Evolutionary conservation across 306 rosid species (phyloP).

Genomic region (Castanospermum australe): DNA sequence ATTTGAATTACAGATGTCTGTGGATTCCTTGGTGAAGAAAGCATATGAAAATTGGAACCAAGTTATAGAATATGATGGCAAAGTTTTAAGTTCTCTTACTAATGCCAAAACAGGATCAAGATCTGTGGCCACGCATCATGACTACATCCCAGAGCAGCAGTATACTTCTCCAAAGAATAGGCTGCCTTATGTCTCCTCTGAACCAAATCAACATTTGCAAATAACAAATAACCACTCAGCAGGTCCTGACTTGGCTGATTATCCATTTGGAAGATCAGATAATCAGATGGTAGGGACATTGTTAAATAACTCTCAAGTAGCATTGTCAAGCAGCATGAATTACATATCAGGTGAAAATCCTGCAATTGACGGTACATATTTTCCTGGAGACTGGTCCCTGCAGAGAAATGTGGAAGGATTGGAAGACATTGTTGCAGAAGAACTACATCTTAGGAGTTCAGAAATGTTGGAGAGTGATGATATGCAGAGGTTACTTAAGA

Average conservation of each 20-base stretch:
- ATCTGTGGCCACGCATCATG: conserved; percentile 26
- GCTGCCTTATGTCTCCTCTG: conserved; percentile 43
- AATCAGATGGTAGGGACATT: conserved; percentile 40
- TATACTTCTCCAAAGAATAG: conserved; percentile 27
- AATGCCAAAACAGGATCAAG: conserved; percentile 10
- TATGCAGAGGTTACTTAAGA: conserved; percentile 74
- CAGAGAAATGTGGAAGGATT: conserved; percentile 59
- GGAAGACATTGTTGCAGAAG: conserved; percentile 74
- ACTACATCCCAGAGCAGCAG: conserved; percentile 26
- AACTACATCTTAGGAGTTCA: conserved; percentile 72
- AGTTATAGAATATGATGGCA: conserved; percentile 54
- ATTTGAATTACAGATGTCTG: conserved; percentile 43
- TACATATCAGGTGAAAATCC: conserved; percentile 45
- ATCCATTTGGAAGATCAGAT: conserved; percentile 46
- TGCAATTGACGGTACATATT: conserved; percentile 42
- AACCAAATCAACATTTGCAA: conserved; percentile 27
- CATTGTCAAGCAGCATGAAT: conserved; percentile 40
- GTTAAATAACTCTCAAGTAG: conserved; percentile 38
- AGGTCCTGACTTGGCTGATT: conserved; percentile 40
- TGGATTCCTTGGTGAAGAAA: conserved; percentile 52
- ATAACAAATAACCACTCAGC: conserved; percentile 22
- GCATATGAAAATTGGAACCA: conserved; percentile 66
- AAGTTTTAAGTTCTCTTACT: conserved; percentile 35
- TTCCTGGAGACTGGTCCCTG: conserved; percentile 60
- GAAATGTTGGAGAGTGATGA: conserved; percentile 86